A percentile compares a stretch with the other conserved stretches of the same genome.
phyloP scores from a whole-genome alignment of 2,329 filamentous ascomycete genomes.

The Colletotrichum karsti region DNA sequence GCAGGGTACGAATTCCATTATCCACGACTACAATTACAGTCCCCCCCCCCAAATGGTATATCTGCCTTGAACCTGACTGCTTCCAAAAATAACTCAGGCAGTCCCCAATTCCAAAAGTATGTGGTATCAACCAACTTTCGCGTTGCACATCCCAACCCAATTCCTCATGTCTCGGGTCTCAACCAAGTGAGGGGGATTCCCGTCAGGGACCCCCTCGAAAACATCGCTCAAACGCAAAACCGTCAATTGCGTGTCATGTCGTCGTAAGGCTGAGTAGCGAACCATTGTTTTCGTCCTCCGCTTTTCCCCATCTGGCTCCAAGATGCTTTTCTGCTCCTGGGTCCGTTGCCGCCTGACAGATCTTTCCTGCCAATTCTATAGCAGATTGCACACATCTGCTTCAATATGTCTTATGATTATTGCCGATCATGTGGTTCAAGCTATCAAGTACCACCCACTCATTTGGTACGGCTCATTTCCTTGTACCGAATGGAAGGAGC shows the following conservation, averaged over 20 bases:
- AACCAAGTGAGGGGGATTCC: neutral
- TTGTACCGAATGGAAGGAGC: neutral
- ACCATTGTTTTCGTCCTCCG: neutral
- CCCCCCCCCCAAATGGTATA: slow-evolving; percentile 17
- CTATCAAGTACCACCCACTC: slow-evolving; percentile 22
- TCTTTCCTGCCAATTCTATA: slow-evolving; percentile 2
- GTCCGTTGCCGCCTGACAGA: slow-evolving; percentile 13
- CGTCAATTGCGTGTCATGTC: slow-evolving; percentile 29
- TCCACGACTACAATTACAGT: slow-evolving; percentile 29
- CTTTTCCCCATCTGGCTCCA: neutral
- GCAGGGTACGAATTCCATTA: slow-evolving; percentile 17
- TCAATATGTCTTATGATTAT: slow-evolving; percentile 28
- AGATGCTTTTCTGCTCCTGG: neutral
- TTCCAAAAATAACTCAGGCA: neutral
- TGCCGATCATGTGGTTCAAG: slow-evolving; percentile 18
- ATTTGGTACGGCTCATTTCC: slow-evolving; percentile 8
- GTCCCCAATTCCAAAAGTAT: slow-evolving; percentile 16
- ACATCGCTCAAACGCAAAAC: slow-evolving; percentile 30
- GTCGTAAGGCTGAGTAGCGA: slow-evolving; percentile 28
- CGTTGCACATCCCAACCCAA: slow-evolving; percentile 3
- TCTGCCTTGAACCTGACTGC: slow-evolving; percentile 6
- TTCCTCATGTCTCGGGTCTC: neutral
- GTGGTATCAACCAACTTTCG: slow-evolving; percentile 27
- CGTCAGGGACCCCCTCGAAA: neutral
- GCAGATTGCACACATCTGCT: slow-evolving; percentile 22